Conservation (phyloP, 306 rosid species). For the Vicia faba region DNA sequence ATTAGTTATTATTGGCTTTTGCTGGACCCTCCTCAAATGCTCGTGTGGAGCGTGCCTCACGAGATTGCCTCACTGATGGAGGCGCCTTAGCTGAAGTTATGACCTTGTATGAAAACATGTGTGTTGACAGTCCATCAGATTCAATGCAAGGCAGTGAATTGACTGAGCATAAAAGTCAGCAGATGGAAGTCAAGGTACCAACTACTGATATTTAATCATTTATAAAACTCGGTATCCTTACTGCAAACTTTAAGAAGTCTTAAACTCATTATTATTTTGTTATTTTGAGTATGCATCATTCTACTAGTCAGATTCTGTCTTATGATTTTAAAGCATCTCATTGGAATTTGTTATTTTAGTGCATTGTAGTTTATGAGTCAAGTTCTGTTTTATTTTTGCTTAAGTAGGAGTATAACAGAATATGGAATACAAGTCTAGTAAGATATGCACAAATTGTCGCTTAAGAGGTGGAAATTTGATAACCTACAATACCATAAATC, state of each 20-base stretch:
- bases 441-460: background rate
- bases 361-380: slow-evolving; percentile 9
- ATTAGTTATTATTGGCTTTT: slow-evolving; percentile 71
- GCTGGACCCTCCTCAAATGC: slow-evolving; percentile 94
- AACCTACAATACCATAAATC: background rate
- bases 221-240: slow-evolving; percentile 11
- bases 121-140: slow-evolving; percentile 42
- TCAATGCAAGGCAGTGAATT: slow-evolving; percentile 40
- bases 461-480: background rate
- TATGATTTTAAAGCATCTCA: slow-evolving; percentile 21
- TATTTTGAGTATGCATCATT: slow-evolving; percentile 27
- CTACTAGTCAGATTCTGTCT: slow-evolving; percentile 16
- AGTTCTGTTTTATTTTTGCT: background rate
- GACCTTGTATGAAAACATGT: slow-evolving; percentile 65
- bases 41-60: slow-evolving; percentile 72
- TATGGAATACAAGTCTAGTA: background rate
- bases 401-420: background rate
- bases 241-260: slow-evolving; percentile 21
- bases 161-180: slow-evolving; percentile 44
- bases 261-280: slow-evolving; percentile 10
- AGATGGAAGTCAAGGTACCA: slow-evolving; percentile 65
- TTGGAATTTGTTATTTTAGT: slow-evolving; percentile 24
- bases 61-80: slow-evolving; percentile 68
- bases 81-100: slow-evolving; percentile 86
- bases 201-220: slow-evolving; percentile 17